phyloP scores from a whole-genome alignment of 306 rosid species.

The Cucurbita maxima region DNA sequence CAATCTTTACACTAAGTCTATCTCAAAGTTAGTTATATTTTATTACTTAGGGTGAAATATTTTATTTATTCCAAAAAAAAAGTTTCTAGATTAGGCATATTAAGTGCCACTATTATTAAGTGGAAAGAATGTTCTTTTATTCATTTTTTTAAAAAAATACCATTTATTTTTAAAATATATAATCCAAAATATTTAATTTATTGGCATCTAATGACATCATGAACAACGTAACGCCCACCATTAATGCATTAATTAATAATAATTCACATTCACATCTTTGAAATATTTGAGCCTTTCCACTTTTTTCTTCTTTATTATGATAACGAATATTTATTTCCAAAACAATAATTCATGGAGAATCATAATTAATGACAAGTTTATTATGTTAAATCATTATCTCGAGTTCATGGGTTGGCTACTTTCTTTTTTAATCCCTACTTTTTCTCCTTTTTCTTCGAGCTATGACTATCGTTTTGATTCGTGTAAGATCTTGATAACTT shows the following conservation, averaged over 20 bases:
- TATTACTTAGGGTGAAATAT: no score
- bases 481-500: no score
- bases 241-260: no score
- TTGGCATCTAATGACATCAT: not conserved
- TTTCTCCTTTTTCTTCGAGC: no score
- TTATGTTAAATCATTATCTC: no score
- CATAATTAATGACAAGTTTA: not conserved
- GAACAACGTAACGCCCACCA: not conserved
- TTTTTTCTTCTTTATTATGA: not conserved
- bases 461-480: no score
- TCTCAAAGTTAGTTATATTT: not conserved
- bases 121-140: not conserved
- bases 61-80: no score
- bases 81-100: not conserved
- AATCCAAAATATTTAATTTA: not conserved
- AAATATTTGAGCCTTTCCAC: not conserved
- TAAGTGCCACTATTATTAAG: not conserved
- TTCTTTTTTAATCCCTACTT: no score
- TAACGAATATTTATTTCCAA: not conserved
- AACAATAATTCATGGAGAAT: not conserved
- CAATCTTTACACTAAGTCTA: not conserved
- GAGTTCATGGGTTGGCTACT: no score
- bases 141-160: not conserved
- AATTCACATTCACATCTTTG: no score
- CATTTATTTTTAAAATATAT: not conserved